Percentiles rank a stretch among this genome's conserved stretches.
Evolutionary conservation across 176 grass and related monocot genomes (phyloP).

Genomic region (Pontederia paniculata): DNA sequence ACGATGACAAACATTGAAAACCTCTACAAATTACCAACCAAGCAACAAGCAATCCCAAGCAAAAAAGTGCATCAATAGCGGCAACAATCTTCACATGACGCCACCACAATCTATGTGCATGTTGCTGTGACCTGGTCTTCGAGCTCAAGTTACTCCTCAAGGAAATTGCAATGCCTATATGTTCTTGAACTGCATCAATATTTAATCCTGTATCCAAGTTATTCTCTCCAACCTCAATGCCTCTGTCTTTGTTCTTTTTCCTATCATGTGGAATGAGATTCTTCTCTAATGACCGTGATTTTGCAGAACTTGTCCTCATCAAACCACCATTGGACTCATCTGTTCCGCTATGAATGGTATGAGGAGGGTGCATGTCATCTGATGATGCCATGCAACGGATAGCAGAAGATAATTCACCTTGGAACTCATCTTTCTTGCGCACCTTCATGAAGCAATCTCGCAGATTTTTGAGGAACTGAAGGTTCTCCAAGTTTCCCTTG

Average conservation of each 20-base stretch:
- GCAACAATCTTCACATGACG: slow-evolving; percentile 13
- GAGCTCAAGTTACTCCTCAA: slow-evolving; percentile 8
- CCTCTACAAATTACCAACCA: slow-evolving; percentile 15
- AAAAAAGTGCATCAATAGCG: slow-evolving; percentile 1
- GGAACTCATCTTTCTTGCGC: neutral
- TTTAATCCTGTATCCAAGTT: neutral
- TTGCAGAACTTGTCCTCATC: neutral
- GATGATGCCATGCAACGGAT: no score
- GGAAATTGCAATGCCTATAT: neutral
- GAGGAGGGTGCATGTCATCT: no score
- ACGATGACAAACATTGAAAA: slow-evolving; percentile 11
- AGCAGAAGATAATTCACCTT: neutral
- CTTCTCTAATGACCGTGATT: neutral
- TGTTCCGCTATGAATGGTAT: neutral
- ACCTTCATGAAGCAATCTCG: neutral
- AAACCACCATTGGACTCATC: neutral
- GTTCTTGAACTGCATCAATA: neutral
- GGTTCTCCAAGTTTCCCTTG: neutral
- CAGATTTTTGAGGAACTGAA: neutral
- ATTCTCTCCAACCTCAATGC: no score
- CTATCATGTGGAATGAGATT: no score
- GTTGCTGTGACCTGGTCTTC: neutral
- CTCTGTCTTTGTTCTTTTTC: neutral
- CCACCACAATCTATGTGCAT: neutral
- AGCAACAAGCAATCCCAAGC: slow-evolving; percentile 1